Evolutionary conservation across 192 early-diverging fungal genomes (phyloP).

Genomic region (Coemansia erecta): DNA sequence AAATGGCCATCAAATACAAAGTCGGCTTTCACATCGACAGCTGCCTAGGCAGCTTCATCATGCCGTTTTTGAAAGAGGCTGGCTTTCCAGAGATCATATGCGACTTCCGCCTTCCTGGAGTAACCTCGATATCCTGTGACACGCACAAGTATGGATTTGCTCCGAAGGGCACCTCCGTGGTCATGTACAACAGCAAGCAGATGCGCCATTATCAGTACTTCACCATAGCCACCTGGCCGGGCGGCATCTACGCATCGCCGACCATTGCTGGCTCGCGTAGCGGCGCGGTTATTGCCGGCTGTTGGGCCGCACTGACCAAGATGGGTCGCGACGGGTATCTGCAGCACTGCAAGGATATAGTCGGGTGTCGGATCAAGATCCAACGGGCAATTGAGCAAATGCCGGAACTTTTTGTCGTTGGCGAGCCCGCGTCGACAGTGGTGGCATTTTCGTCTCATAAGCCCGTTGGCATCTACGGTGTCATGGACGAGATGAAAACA

Average conservation of each 20-base stretch:
- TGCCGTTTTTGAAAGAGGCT: slow-evolving; percentile 91
- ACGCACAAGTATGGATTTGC: slow-evolving; percentile 99
- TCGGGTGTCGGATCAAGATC: slow-evolving; percentile 69
- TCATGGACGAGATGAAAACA: slow-evolving; percentile 77
- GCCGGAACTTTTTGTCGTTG: slow-evolving; percentile 76
- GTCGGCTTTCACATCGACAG: slow-evolving; percentile 94
- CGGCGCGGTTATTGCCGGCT: slow-evolving; percentile 92
- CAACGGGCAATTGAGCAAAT: slow-evolving; percentile 57
- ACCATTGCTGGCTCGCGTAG: slow-evolving; percentile 84
- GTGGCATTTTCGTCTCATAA: slow-evolving; percentile 75
- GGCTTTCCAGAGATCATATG: slow-evolving; percentile 78
- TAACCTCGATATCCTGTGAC: slow-evolving; percentile 94
- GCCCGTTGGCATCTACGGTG: slow-evolving; percentile 77
- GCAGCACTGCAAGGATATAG: slow-evolving; percentile 74
- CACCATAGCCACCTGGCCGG: slow-evolving; percentile 86
- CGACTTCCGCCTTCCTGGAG: slow-evolving; percentile 88
- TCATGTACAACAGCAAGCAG: slow-evolving; percentile 82
- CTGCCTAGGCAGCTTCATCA: slow-evolving; percentile 93
- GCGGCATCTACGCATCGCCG: slow-evolving; percentile 94
- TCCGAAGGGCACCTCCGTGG: slow-evolving; percentile 93
- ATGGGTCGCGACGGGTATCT: slow-evolving; percentile 88
- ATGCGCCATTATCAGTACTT: slow-evolving; percentile 93
- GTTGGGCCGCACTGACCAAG: slow-evolving; percentile 90
- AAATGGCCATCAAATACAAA: slow-evolving; percentile 74
- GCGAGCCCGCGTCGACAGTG: slow-evolving; percentile 77